Conservation (phyloP, 2,329 filamentous ascomycete species). For the Dothideomycetidae sp. region DNA sequence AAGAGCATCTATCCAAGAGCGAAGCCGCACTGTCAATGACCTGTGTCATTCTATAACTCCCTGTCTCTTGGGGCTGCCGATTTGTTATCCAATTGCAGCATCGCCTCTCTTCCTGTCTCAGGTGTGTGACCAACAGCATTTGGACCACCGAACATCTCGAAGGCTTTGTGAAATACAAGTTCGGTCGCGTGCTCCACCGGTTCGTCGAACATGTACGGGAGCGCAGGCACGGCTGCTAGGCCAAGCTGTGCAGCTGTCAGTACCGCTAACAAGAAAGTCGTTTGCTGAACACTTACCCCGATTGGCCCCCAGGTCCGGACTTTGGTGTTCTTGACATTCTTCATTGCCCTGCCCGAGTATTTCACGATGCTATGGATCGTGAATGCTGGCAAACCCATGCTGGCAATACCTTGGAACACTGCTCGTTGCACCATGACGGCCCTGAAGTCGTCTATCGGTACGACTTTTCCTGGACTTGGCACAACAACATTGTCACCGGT, state of each 20-base stretch:
- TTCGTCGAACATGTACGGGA: constrained; percentile 77
- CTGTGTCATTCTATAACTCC: constrained; percentile 22
- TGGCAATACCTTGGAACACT: constrained; percentile 79
- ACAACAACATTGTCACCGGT: constrained; percentile 12
- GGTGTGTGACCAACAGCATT: constrained; percentile 36
- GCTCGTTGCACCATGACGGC: constrained; percentile 83
- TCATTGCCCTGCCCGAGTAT: constrained; percentile 78
- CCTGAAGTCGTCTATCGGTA: constrained; percentile 76
- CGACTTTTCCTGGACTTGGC: constrained; percentile 34
- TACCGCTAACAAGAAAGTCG: background rate
- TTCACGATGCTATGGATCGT: constrained; percentile 87
- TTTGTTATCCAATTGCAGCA: constrained; percentile 23
- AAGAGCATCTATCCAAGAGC: background rate
- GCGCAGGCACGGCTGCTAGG: constrained; percentile 55
- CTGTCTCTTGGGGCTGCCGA: constrained; percentile 21
- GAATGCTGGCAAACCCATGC: constrained; percentile 86
- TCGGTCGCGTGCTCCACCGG: constrained; percentile 87
- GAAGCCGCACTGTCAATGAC: too few relatives aligned
- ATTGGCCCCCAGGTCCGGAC: constrained; percentile 82
- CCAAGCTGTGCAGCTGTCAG: constrained; percentile 36
- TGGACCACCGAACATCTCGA: constrained; percentile 56
- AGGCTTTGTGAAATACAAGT: constrained; percentile 73
- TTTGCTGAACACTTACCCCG: constrained; percentile 50
- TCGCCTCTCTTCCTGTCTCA: constrained; percentile 24
- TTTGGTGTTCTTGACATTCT: constrained; percentile 59